Conservation (phyloP, 75 land plant genomes). For the Cryptomeria japonica region DNA sequence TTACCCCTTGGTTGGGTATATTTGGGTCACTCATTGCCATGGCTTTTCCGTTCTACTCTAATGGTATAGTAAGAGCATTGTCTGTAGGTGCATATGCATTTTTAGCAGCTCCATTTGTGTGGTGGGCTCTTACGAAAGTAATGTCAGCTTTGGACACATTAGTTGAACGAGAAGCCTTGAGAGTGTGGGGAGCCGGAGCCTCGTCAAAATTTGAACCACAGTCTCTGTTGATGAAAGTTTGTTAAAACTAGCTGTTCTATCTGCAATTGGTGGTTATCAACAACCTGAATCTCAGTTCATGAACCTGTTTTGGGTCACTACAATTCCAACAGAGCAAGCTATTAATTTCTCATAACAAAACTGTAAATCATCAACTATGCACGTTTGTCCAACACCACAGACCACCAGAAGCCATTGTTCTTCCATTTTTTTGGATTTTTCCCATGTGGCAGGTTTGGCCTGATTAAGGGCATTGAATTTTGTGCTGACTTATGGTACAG, state of each 20-base stretch:
- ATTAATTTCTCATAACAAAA: not conserved
- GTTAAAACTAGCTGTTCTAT: not conserved
- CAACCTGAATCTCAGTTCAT: not conserved
- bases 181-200: not conserved
- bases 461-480: not conserved
- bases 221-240: not conserved
- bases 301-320: not conserved
- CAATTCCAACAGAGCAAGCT: not conserved
- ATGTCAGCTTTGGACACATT: slow-evolving; percentile 1
- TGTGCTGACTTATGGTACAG: not conserved
- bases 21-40: slow-evolving; percentile 68
- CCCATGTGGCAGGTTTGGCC: not conserved
- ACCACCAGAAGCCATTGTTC: not conserved
- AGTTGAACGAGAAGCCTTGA: not conserved
- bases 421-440: not conserved
- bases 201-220: slow-evolving; percentile 4
- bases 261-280: not conserved
- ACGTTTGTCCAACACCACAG: not conserved
- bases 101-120: slow-evolving; percentile 62
- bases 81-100: slow-evolving; percentile 64
- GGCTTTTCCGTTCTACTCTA: slow-evolving; percentile 77
- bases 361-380: not conserved
- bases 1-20: slow-evolving; percentile 70
- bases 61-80: slow-evolving; percentile 80
- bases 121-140: slow-evolving; percentile 43